Conservation (phyloP, 306 rosid species). For the Medicago truncatula region MtrunA17r5.0-ANR NC_053045.1:59203501-59204000, state of each 20-base stretch:
- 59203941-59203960: conserved; percentile 54
- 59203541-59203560: conserved; percentile 72
- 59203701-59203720: conserved; percentile 2
- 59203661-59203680: conserved; percentile 9
- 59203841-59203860: conserved; percentile 52
- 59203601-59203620: conserved; percentile 52
- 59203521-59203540: conserved; percentile 63
- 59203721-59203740: not conserved
- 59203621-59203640: conserved; percentile 5
- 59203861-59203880: conserved; percentile 53
- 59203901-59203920: conserved; percentile 79
- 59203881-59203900: conserved; percentile 79
- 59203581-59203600: not conserved
- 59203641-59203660: not conserved
- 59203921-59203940: conserved; percentile 68
- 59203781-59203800: conserved; percentile 82
- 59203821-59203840: conserved; percentile 31
- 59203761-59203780: conserved; percentile 78
- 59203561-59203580: conserved; percentile 15
- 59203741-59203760: not conserved
- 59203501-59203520: conserved; percentile 90
- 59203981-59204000: not conserved
- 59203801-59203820: conserved; percentile 60
- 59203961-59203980: conserved; percentile 33
- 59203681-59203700: conserved; percentile 13